These are phyloP conservation scores for Berkeleyomyces basicola DNA, from an alignment of 2,329 filamentous ascomycete species.

Conservation along the genomic window DNA sequence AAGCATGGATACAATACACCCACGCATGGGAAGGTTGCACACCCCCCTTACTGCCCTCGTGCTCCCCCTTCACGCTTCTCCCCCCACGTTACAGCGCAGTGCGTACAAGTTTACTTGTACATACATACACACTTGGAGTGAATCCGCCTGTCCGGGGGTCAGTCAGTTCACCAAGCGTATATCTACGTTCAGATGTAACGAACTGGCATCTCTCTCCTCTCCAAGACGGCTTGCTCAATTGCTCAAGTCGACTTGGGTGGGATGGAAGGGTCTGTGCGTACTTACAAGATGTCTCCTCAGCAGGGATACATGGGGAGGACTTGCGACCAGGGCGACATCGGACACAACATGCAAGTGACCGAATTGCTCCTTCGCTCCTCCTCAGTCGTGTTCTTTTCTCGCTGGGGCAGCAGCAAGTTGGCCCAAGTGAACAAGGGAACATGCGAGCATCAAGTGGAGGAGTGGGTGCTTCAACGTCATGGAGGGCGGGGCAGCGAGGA, in stretches of 20 bases:
- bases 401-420: background rate
- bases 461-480: background rate
- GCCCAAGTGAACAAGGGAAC: too few species aligned
- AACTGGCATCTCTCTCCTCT: background rate
- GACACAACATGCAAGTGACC: background rate
- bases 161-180: too few species aligned
- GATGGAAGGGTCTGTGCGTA: background rate
- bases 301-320: background rate
- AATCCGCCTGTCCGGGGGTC: background rate
- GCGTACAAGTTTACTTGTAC: background rate
- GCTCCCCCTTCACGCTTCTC: background rate
- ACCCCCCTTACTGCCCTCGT: background rate
- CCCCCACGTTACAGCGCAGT: background rate
- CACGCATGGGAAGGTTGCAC: background rate
- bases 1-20: too few species aligned
- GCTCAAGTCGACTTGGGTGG: background rate
- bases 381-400: background rate
- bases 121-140: too few species aligned
- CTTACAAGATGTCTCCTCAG: background rate
- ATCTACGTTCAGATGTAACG: too few species aligned
- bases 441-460: background rate
- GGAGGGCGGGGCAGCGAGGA: background rate
- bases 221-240: background rate
- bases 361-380: constrained; percentile 1
- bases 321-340: constrained; percentile 2